These are phyloP conservation scores for Spiraea crenata DNA, from an alignment of 331 rosid species.

Conservation along the genomic window DNA sequence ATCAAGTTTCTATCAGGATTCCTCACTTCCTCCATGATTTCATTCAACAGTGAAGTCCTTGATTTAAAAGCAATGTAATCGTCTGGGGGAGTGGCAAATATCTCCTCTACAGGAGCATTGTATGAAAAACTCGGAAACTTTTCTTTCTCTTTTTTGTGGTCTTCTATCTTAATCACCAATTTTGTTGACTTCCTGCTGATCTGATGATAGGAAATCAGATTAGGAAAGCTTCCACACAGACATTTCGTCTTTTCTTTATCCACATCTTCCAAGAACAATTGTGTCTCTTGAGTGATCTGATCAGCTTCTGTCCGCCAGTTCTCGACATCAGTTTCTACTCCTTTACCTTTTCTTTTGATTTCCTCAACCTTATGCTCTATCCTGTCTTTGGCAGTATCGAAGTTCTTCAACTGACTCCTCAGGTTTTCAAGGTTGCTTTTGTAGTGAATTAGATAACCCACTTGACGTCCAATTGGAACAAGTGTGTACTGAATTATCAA, in stretches of 20 bases:
- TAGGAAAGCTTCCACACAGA: not conserved
- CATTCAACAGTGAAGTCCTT: not conserved
- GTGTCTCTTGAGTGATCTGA: not conserved
- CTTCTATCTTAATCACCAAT: not conserved
- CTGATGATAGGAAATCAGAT: not conserved
- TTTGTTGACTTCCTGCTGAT: not conserved
- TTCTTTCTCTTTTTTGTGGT: accelerated
- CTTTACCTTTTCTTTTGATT: not conserved
- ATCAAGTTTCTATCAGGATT: not conserved
- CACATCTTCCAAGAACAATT: not conserved
- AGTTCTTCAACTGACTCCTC: accelerated
- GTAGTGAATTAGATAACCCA: not conserved
- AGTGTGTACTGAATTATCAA: not conserved
- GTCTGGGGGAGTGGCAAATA: not conserved
- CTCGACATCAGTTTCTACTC: not conserved
- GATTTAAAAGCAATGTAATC: not conserved
- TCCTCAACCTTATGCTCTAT: not conserved
- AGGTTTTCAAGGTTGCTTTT: not conserved
- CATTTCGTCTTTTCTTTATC: not conserved
- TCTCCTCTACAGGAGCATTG: not conserved
- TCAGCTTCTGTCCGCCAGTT: not conserved
- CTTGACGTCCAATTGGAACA: not conserved
- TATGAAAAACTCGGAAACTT: not conserved
- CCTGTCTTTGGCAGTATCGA: not conserved
- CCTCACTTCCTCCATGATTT: not conserved